Evolutionary conservation across 1,139 yeast species (phyloP), one percentile per base, ranked within the genome.

Genomic region (Magnusiomyces tetraspermus): DNA sequence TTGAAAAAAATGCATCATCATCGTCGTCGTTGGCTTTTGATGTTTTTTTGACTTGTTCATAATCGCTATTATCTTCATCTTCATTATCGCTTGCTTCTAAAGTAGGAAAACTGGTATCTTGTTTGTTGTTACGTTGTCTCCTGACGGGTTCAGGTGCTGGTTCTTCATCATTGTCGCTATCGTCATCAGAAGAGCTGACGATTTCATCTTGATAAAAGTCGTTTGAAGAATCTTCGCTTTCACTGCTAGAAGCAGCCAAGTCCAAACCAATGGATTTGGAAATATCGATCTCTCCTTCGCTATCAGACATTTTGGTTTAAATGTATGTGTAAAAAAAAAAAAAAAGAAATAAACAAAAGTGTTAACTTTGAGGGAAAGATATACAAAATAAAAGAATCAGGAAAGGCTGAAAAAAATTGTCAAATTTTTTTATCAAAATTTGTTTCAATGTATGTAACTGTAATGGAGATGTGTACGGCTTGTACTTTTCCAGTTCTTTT

Each of bases 1-100:
- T 81, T 4, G 85, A 87, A 65, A 85, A 86, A 65, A 83, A 85
- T 0, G 87, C 87, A 1, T 89, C 86, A 33, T 73, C 79, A 28
- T 71, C 74, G 56, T 77, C 81, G 61, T 59, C 53, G 23, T 50
- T 51, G 15, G 74, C 76, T 49, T 84, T 86, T 19, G 26, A 19
- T 30, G 17, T 28, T 19, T 28, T 23, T n/a, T 4, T 10, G n/a
- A 2, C 8, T n/a, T 22, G 15, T 8, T 47, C 17, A 8, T 24
- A 10, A 19, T 47, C 43, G 23, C 23, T 23, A 36, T 31, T 22
- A 13, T 28, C 22, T 19, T 48, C 51, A 40, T 26, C 6, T 11
- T 54, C 52, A 13, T 44, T 15, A 28, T 44, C 50, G 8, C 43
- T 41, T 17, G 33, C 15, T 19, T 23, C 46, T 24, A 48, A 41